Base-by-base conservation (phyloP, 1,284 basidiomycete genomes). In the Tilletia indica region DNA sequence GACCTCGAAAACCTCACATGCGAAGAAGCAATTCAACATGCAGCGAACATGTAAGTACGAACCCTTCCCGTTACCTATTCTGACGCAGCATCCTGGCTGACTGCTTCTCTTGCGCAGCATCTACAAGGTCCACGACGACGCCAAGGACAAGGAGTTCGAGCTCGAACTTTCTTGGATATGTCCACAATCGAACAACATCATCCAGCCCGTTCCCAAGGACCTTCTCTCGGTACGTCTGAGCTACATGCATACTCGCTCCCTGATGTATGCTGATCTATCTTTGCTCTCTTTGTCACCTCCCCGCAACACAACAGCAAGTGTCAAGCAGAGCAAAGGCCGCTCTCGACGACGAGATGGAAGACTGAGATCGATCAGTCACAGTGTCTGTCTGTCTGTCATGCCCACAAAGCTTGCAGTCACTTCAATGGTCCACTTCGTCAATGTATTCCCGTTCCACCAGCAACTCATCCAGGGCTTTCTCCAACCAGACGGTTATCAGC, bases 131-230 rank as follows among this genome's bases (percentile, higher is more conserved):
- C 97, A 99, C 83, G 96, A 99, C 77, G 97, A 99, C 76, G 86
- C 92, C 72, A 97, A 98, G 85, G 96, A 99, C 86, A 97, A 97
- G 84, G 92, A 94, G 70, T 99, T 99, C 79, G 97, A 99, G 85
- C 89, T 99, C 34, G 97, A 99, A 85, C 89, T 99, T 88, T 93
- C 94, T 49, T 99, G 97, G 97, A 90, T 98, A 73, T 90, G 94
- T 39, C 88, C 90, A 38, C 93, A 97, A 86, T 93, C 92, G 31
- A 90, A 91, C 38, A 90, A 90, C 66, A 86, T 91, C 69, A 94
- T 98, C 85, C 87, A 89, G 42, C 88, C 90, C 14, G 93, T 99
- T 70, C 96, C 96, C 42, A 89, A 89, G 72, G 93, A 94, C 58
- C 86, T 98, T 73, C 87, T 91, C 68, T 88, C 19, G 58, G 71